Evolutionary conservation across 208 protist species (phyloP), one percentile per base, ranked within the genome.

Genomic region (Acanthamoeba triangularis): DNA sequence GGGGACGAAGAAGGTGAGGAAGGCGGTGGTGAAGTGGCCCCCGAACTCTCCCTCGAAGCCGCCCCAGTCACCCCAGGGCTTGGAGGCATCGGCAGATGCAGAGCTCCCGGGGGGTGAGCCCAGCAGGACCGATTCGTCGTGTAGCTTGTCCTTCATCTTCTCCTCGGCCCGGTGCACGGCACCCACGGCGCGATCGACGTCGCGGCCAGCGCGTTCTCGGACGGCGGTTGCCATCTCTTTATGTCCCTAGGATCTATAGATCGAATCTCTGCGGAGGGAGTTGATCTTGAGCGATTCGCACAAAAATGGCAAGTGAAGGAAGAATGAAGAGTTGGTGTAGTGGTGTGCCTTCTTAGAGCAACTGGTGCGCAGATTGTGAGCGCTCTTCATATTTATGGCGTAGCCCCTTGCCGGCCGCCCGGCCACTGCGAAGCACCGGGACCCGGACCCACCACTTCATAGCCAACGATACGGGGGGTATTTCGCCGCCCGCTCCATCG

Each of bases 21-120:
- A 61, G 35, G 14, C 41, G 16, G 84, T 69, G 18, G 56, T 69
- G 23, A 56, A 14, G 25, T n/a, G 49, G 8, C 84, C 84, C 4
- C 84, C 84, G 30, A 91, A 91, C 54, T 91, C 84, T 49, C 59
- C 84, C n/a, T 91, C 84, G 41, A 91, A 91, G 49, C 84, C 84
- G 49, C 84, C 84, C 84, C 84, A 91, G 56, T 91, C 84, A 52
- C 84, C 84, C 84, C 84, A 91, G 23, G 84, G 84, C 59, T 91
- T 91, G 49, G 20, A 28, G 28, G 56, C 33, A 44, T 14, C 23
- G 37, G 69, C 33, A 1, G 33, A 35, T 30, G 44, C 41, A 20
- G 30, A 47, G 44, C 30, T 44, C 28, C 35, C 84, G 56, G 84
- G 30, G 44, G 44, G 44, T 10, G 44, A 47, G 44, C 44, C 44